Evolutionary conservation across 768 basidiomycete genomes (phyloP), one percentile per base, ranked within the genome.

Genomic region (Podaxis sp.): DNA sequence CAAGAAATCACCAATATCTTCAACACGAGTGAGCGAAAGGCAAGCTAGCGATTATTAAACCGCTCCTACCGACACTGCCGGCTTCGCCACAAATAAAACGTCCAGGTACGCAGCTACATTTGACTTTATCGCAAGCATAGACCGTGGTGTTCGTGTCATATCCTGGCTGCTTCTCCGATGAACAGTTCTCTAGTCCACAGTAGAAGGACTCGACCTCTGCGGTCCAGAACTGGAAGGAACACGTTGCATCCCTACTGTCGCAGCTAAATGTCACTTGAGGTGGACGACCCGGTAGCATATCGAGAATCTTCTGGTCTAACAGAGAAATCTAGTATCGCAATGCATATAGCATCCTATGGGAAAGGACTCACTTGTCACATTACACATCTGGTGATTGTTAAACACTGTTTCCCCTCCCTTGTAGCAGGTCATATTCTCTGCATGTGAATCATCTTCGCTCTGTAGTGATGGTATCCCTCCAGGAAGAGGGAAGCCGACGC

Each of bases 211-310:
- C 96, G 60, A 94, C 83, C 68, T 91, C 81, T 5, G 90, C 94
- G 8, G 94, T 93, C 97, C 97, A 99, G 78, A 99, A 99, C 75
- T 99, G 96, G 82, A 99, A 99, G 24, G 87, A 85, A 72, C 97
- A 99, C 0, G 85, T 85, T 3, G 77, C 76, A 12, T 81, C 77
- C 1, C 71, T 63, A 19, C 77, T 82, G 62, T 92, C 87, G 76
- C 97, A 99, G 66, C 90, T 89, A 74, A 99, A 99, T 0, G 97
- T 98, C 2, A 98, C 96, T 73, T 98, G 96, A 0, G 96, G 96
- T 19, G 93, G 90, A 8, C 95, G 85, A 55, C 83, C 90, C 0
- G 93, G 91, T n/a, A 83, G 77, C 73, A 98, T 93, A 70, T 97
- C 96, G 64, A 97, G 79, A 67, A 98, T 98, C 76, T 97, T 97